Evolutionary conservation across 805 yeast genomes (phyloP), one percentile per base, ranked within the genome.

Genomic region (Kluyveromyces starmeri): DNA sequence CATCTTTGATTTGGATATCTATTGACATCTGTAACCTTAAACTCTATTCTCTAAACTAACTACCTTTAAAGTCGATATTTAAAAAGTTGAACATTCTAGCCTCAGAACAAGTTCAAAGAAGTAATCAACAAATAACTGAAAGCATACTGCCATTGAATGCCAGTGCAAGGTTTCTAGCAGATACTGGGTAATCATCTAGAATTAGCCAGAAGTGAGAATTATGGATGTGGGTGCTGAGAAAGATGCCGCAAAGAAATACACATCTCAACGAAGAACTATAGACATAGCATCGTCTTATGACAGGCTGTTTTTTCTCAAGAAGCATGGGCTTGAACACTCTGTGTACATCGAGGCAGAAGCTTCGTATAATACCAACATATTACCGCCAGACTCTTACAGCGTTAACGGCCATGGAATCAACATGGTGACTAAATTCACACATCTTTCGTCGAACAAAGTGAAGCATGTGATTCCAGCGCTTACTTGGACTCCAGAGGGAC

Each of bases 401-500:
- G 36, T 35, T 17, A 41, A 38, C 20, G 41, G 38, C 13, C 38
- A 58, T 12, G 49, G 74, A 1, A 62, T 80, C 39, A 86, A 86
- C 50, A 55, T 78, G 7, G 76, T 78, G 32, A 71, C 83, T 18
- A 86, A 86, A 50, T 86, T 89, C 55, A 92, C 85, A 4, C 97
- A 89, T 61, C 70, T 88, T 32, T 78, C 94, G 39, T 78, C 92
- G 13, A 92, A 89, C 62, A 92, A 92, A 59, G 84, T 86, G 8
- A 79, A 82, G 50, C 96, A 89, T 61, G 83, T 94, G 3, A 84
- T 88, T 34, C 83, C 84, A 47, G 78, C 88, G 2, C 78, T 84
- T n/a, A 75, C 73, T 54, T 89, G 96, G 95, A 92, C 98, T 0
- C 97, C 97, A 0, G 96, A 86, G 47, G 97, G 96, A 0, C 68